Base-by-base conservation (phyloP, 2,329 filamentous ascomycete species). In the Cordyceps fumosorosea region DNA sequence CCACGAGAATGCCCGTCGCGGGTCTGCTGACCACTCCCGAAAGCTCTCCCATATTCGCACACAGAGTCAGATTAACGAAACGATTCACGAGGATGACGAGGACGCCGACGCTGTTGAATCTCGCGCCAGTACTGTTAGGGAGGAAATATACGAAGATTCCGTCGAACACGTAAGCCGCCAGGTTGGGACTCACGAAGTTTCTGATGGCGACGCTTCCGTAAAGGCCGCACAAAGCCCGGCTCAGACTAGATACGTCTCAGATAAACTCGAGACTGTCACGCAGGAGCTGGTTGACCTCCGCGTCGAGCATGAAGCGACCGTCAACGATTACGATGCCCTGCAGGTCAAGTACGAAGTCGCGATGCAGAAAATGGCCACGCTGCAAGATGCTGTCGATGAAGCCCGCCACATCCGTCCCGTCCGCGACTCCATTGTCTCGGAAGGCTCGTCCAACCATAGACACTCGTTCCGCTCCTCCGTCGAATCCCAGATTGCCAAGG, bases 291-390 rank as follows among this genome's bases (percentile, higher is more conserved):
- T 96, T 62, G 91, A 95, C 68, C 84, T 99, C 57, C 89, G 90
- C 18, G 88, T 96, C 47, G 92, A 97, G 74, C 95, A 99, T 69
- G 93, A 98, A 73, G 80, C 83, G 10, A 93, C 91, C 0, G 72
- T 96, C 20, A 87, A 83, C 65, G 91, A 98, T 63, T 93, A 88
- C 68, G 90, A 96, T 66, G 77, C 86, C 52, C 86, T 99, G 29
- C 87, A 92, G 62, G 82, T 86, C 67, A 98, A 96, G 74, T 99
- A 99, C 68, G 91, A 96, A 70, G 89, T 96, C 69, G 90, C 93
- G 5, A 79, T 99, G 65, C 88, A 88, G 54, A 87, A 89, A 11
- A 75, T 99, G 48, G 88, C 90, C 6, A 89, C 95, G 72, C 81
- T 98, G 54, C 92, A 96, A 73, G 93, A 97, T 71, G 84, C 85